A percentile compares a stretch with the other conserved stretches of the same genome.
Conservation (phyloP, 1,284 basidiomycete genomes). For the Fomitopsis betulina region DNA sequence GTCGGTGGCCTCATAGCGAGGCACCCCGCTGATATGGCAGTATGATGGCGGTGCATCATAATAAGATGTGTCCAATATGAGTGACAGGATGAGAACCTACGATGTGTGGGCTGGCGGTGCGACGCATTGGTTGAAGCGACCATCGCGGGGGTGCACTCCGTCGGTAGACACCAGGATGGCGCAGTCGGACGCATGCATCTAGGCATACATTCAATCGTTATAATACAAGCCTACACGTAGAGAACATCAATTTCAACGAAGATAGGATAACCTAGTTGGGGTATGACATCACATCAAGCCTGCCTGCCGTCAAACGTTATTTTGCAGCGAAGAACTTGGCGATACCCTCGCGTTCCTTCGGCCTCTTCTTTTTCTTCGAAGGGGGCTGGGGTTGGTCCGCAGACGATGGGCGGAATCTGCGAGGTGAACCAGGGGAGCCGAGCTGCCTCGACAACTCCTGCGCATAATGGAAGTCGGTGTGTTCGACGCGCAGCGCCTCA, state of each 20-base stretch:
- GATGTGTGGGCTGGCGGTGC: background rate
- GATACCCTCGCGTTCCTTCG: slow-evolving; percentile 49
- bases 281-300: background rate
- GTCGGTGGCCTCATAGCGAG: background rate
- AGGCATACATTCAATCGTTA: background rate
- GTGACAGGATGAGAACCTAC: background rate
- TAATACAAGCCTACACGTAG: background rate
- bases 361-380: slow-evolving; percentile 30
- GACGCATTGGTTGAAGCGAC: background rate
- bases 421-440: slow-evolving; percentile 10
- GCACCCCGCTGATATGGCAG: background rate
- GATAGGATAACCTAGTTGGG: background rate
- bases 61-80: background rate
- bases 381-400: slow-evolving; percentile 7
- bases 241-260: background rate
- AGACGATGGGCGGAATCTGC: slow-evolving; percentile 13
- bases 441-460: slow-evolving; percentile 51
- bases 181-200: background rate
- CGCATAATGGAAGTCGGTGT: slow-evolving; percentile 86
- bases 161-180: background rate
- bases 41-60: slow-evolving; percentile 2
- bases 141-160: background rate
- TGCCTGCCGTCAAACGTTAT: background rate
- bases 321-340: slow-evolving; percentile 67
- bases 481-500: slow-evolving; percentile 57